Conservation (phyloP, 176 grass and related monocot species). For the Rhynchospora breviuscula region DNA sequence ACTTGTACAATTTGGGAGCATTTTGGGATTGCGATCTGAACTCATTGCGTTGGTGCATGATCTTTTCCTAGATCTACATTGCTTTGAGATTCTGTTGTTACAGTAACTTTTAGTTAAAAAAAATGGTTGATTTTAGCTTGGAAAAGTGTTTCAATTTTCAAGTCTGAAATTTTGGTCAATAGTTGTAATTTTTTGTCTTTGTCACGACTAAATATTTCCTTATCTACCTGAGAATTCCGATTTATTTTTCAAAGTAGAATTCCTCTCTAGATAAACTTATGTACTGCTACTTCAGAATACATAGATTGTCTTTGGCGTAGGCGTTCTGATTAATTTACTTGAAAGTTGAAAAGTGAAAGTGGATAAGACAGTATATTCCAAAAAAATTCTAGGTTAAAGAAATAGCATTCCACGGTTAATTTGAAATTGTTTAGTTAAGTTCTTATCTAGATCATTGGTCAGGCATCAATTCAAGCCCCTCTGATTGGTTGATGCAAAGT, state of each 20-base stretch:
- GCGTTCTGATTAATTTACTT: conserved; percentile 18
- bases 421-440: background rate
- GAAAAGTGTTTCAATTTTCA: background rate
- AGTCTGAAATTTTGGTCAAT: too few relatives aligned
- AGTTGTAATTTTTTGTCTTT: background rate
- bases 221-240: background rate
- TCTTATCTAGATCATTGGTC: background rate
- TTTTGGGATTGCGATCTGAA: background rate
- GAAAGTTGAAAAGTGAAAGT: background rate
- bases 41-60: background rate
- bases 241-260: background rate
- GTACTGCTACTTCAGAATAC: background rate
- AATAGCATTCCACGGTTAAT: background rate
- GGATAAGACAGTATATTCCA: conserved; percentile 22
- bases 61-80: background rate
- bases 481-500: conserved; percentile 16
- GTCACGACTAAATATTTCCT: background rate
- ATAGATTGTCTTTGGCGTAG: conserved; percentile 7
- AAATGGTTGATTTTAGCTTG: background rate
- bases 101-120: background rate
- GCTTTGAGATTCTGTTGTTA: background rate
- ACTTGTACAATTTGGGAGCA: background rate
- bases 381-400: conserved; percentile 19
- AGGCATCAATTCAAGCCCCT: background rate
- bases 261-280: background rate